Base-by-base conservation (phyloP, 768 basidiomycete species). In the Lactarius tabidus region DNA sequence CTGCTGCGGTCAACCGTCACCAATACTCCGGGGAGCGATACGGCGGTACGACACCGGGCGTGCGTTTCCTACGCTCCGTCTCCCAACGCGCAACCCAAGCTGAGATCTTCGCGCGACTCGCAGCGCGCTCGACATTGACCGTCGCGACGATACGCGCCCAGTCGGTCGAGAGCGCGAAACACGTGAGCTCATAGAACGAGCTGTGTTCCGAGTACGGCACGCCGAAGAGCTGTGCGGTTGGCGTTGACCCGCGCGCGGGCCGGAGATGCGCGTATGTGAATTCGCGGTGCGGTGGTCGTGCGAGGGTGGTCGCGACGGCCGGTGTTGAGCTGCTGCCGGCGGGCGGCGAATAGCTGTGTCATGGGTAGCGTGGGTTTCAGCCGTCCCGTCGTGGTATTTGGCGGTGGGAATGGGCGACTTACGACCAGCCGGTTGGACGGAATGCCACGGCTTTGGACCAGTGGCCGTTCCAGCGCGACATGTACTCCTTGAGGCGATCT, bases 381-480 rank as follows among this genome's bases (percentile, higher is more conserved):
- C n/a, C n/a, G n/a, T n/a, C n/a, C n/a, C n/a, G n/a, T n/a, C n/a
- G n/a, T n/a, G n/a, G n/a, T n/a, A n/a, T n/a, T n/a, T n/a, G n/a
- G n/a, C n/a, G n/a, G n/a, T n/a, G 36, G 3, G 12, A 23, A 28
- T 52, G 10, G 15, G 3, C 12, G n/a, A 83, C 91, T 73, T 65
- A 97, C 86, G 93, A 91, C 96, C 96, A 98, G 39, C 97, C 97
- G 0, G 97, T 98, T 0, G 97, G 97, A 63, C 95, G 79, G 69
- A 98, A 90, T 0, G 89, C 95, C 15, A 97, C 80, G 1, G 85
- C 84, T 60, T 83, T 86, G 56, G 80, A 82, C 72, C 89, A 98
- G 15, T 77, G 80, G 6, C 85, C 85, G 60, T 88, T 84, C 72
- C 87, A 93, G 7, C 85, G 85, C 51, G 86, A 85, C 26, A 92